Base-by-base conservation (phyloP, 768 basidiomycete genomes). In the Leccinum longicurvipes region DNA sequence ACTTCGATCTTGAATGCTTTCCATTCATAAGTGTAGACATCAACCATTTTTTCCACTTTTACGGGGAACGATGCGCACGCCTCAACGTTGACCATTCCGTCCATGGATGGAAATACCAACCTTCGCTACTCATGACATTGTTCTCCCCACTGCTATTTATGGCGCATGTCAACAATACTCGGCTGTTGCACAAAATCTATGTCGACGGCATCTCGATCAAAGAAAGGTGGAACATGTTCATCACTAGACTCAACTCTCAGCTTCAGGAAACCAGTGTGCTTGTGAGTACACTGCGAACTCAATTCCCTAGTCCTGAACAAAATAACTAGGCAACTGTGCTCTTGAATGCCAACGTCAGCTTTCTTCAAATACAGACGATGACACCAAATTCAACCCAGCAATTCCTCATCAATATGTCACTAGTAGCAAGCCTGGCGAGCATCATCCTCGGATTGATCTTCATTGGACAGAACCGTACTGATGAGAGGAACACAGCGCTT, bases 301-400 rank as follows among this genome's bases (percentile, higher is more conserved):
- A 23, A 12, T 31, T 10, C 6, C 17, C 2, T 6, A 21, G 17
- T 48, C 15, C 3, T n/a, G 21, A 17, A 12, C 0, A 12, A 12
- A 36, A 15, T 51, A 14, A 55, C 24, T 46, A 85, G 83, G 78
- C 77, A 1, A 82, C 81, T 1, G 82, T 86, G 2, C 70, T 86
- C 21, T 63, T 86, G 21, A 80, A 79, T 39, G 81, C 80, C 11
- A 84, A 85, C 47, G 80, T 87, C 0, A 79, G 76, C 0, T 83
- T 86, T 60, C 69, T 87, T 14, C 78, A 82, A 4, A 83, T 74
- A 24, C 71, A 73, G 23, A 57, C 34, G 15, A 62, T 61, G 10
- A 56, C 47, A 29, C 29, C 10, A 10, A 11, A 29, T 23, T 65
- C 62, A 4, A 50, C 64, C 1, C 70, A 71, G 0, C 76, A 80